These are phyloP conservation scores for Fusarium euwallaceae DNA, from an alignment of 2,329 filamentous ascomycete species.

Conservation along the genomic window DNA sequence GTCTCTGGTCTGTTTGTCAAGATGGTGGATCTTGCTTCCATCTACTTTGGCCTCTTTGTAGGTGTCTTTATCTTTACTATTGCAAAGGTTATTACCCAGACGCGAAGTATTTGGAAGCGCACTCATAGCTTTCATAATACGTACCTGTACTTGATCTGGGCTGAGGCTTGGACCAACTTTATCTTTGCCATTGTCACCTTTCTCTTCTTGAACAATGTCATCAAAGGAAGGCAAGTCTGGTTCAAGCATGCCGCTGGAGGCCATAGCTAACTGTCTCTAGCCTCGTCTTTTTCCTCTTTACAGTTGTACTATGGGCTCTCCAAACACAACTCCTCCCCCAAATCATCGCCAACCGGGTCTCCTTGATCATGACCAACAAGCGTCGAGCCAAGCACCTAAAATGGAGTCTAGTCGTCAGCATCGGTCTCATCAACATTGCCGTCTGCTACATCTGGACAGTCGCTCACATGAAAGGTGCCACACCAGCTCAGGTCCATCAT, in stretches of 20 bases:
- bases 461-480: constrained; percentile 46
- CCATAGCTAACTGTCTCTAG: constrained; percentile 1
- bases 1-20: not conserved
- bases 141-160: constrained; percentile 48
- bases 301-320: constrained; percentile 33
- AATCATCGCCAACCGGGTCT: constrained; percentile 60
- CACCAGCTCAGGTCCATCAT: constrained; percentile 9
- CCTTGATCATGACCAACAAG: constrained; percentile 56
- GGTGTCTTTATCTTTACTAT: constrained; percentile 46
- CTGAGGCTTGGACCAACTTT: constrained; percentile 43
- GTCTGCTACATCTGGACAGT: constrained; percentile 58
- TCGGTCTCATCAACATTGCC: constrained; percentile 54
- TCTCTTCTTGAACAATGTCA: constrained; percentile 40
- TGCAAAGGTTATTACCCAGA: constrained; percentile 40
- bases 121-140: constrained; percentile 34
- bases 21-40: constrained; percentile 39
- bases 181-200: constrained; percentile 45
- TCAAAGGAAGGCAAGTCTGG: constrained; percentile 20
- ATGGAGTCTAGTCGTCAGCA: constrained; percentile 51
- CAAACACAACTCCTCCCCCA: constrained; percentile 58
- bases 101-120: constrained; percentile 34
- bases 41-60: constrained; percentile 45
- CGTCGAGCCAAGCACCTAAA: constrained; percentile 52
- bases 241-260: rapidly evolving
- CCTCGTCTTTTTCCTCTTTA: constrained; percentile 20